Conservation (phyloP, 208 protist genomes). For the Wallacemonas sp. region DNA sequence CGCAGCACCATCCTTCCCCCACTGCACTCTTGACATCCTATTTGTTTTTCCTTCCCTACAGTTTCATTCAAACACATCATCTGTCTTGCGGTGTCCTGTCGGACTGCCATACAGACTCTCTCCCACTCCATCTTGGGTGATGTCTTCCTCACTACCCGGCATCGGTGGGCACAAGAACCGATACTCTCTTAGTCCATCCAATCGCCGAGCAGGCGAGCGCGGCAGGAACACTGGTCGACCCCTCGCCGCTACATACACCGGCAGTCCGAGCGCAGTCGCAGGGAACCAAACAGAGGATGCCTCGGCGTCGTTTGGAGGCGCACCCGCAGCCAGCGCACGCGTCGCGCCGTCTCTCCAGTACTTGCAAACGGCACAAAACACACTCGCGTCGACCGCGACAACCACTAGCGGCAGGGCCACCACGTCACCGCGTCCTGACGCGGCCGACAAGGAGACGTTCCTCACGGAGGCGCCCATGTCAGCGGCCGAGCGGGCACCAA, state of each 20-base stretch:
- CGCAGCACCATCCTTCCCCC: too few species aligned
- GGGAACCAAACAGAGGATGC: too few species aligned
- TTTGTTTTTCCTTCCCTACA: too few species aligned
- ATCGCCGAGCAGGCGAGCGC: not conserved
- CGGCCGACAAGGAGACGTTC: not conserved
- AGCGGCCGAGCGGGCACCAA: not conserved
- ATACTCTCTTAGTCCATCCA: slow-evolving; percentile 4
- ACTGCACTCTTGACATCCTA: too few species aligned
- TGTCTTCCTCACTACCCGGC: slow-evolving; percentile 2
- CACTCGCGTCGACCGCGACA: not conserved
- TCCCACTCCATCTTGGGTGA: not conserved
- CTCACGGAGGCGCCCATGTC: not conserved
- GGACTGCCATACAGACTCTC: too few species aligned
- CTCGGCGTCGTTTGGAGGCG: not conserved
- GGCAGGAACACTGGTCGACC: not conserved
- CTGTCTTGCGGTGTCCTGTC: too few species aligned
- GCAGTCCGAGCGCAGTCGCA: not conserved
- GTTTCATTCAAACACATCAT: too few species aligned
- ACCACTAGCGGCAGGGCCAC: too few species aligned
- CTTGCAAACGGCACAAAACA: not conserved
- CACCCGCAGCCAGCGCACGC: not conserved
- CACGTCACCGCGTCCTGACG: not conserved
- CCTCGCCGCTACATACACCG: slow-evolving; percentile 1
- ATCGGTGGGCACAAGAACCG: slow-evolving; percentile 3
- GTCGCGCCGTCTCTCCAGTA: not conserved